Percentiles rank a stretch among this genome's conserved stretches.
Conservation (phyloP, 257 asterid genomes). For the Solanum etuberosum region DNA sequence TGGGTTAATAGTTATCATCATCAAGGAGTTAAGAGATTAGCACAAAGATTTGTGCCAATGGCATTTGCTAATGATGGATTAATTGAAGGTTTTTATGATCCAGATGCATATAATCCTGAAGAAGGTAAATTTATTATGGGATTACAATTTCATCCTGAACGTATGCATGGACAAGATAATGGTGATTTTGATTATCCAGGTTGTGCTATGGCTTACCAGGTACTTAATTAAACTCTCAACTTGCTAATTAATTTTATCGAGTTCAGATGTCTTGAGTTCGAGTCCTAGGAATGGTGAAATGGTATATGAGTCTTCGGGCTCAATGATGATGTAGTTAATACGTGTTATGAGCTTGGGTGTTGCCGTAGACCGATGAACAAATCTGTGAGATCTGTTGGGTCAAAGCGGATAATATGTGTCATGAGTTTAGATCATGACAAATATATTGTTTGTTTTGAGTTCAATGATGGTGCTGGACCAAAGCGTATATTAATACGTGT, state of each 20-base stretch:
- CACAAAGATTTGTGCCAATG: constrained; percentile 83
- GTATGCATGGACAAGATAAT: constrained; percentile 52
- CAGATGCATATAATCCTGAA: constrained; percentile 63
- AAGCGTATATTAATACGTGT: not conserved
- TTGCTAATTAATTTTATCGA: not conserved
- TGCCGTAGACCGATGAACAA: too few species aligned
- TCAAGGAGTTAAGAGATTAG: constrained; percentile 78
- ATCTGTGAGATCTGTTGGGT: not conserved
- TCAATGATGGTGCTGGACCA: not conserved
- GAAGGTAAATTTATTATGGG: constrained; percentile 93
- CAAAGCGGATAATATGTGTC: not conserved
- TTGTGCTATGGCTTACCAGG: constrained; percentile 64
- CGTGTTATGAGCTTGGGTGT: not conserved
- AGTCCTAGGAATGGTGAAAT: not conserved
- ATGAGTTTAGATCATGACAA: not conserved
- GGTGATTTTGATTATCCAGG: constrained; percentile 81
- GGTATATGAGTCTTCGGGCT: not conserved
- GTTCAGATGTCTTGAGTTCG: not conserved
- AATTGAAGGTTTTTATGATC: constrained; percentile 83
- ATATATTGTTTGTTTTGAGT: too few species aligned
- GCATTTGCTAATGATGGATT: constrained; percentile 83
- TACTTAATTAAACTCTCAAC: not conserved
- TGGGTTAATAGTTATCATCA: constrained; percentile 84
- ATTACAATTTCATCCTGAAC: constrained; percentile 89
- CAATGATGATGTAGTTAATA: not conserved